Evolutionary conservation across 371 early-diverging fungal species (phyloP).

Genomic region (Catenaria anguillulae): DNA sequence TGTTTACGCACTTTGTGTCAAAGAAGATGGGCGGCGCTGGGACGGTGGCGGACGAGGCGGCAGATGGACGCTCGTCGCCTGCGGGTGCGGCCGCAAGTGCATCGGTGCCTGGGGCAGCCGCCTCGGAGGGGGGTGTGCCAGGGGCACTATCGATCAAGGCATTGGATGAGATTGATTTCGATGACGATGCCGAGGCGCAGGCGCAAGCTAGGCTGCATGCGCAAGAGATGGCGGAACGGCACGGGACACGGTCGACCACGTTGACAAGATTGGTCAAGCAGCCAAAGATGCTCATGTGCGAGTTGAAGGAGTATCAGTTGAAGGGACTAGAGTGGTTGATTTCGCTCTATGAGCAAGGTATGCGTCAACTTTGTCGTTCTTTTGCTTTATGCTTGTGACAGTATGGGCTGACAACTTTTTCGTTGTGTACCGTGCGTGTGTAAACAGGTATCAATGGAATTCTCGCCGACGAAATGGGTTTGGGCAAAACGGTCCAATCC

Average conservation of each 20-base stretch:
- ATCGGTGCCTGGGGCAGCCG: conserved; percentile 13
- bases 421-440: too few species aligned
- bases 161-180: conserved; percentile 59
- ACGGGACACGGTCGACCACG: background rate
- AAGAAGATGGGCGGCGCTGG: conserved; percentile 36
- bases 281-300: conserved; percentile 75
- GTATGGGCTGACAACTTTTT: conserved; percentile 12
- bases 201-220: background rate
- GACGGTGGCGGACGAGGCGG: background rate
- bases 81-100: conserved; percentile 12
- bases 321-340: conserved; percentile 98
- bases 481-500: conserved; percentile 43
- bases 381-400: conserved; percentile 74
- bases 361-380: conserved; percentile 74
- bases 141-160: background rate
- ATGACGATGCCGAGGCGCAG: conserved; percentile 25
- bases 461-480: conserved; percentile 21
- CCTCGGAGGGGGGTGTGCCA: conserved; percentile 7
- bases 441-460: too few species aligned
- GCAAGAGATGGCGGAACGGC: background rate
- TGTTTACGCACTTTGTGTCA: conserved; percentile 92
- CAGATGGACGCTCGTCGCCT: background rate
- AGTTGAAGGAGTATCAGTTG: conserved; percentile 87
- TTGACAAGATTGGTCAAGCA: conserved; percentile 51
- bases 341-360: conserved; percentile 88